Evolutionary conservation across 257 asterid species (phyloP), one percentile per base, ranked within the genome.

Genomic region (Nyctanthes arbortristis): DNA sequence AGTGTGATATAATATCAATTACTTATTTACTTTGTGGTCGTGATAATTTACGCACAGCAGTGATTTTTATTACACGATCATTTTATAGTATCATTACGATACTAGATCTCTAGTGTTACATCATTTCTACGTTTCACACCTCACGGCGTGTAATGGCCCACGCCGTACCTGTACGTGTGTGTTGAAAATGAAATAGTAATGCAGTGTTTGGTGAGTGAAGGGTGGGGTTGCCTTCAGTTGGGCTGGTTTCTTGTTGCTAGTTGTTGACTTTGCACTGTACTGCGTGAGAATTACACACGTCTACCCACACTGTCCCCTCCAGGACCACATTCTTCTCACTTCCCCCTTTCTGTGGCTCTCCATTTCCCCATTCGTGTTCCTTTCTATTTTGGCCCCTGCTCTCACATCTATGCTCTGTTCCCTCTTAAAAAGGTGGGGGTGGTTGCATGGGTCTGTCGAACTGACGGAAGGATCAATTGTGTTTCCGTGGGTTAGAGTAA

Each of bases 321-420:
- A 28, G 69, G 78, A 40, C 77, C 77, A 60, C 63, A 5, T 43
- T 64, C 57, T 14, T 32, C 43, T 55, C 52, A 27, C 49, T 35
- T 35, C 32, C 45, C 45, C 27, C 63, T 66, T 45, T 73, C 68
- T 25, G 65, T 63, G 76, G 60, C 70, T 61, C 58, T 39, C 6
- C 16, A 11, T 63, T 65, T 25, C 31, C 22, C 59, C 2, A 68
- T 30, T 20, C 65, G 39, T 32, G 74, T 56, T 67, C 73, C 72
- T 74, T 72, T 71, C 77, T 77, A 69, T 14, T 54, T 70, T 76
- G 82, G 87, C 79, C 82, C 84, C 75, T 74, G 59, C 71, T 45
- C 61, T 75, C 64, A 40, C 28, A 18, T 45, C 66, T 71, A 71
- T 71, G 67, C 75, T 35, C 58, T 71, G 75, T 62, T 63, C 65